A percentile compares a stretch with the other conserved stretches of the same genome.
phyloP scores from a whole-genome alignment of 805 yeast species.

The Candida dajiaensis region DNA sequence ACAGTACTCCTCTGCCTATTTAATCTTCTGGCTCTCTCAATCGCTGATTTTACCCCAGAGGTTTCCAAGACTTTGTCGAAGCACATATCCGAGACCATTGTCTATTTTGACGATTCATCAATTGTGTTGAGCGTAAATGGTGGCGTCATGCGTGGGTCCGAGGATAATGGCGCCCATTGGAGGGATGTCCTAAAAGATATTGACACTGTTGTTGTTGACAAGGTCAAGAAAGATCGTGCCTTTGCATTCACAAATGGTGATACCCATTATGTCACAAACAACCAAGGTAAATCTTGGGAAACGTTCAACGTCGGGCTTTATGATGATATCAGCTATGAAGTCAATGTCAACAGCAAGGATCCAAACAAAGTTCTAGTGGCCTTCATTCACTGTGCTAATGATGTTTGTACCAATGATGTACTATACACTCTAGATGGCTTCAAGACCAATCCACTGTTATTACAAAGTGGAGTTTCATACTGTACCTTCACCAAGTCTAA shows the following conservation, averaged over 20 bases:
- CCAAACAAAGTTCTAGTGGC: conserved; percentile 33
- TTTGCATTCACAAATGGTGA: conserved; percentile 30
- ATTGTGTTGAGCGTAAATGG: conserved; percentile 16
- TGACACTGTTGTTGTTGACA: conserved; percentile 25
- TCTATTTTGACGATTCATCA: conserved; percentile 31
- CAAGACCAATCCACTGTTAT: conserved; percentile 24
- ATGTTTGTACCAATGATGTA: conserved; percentile 28
- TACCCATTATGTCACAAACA: conserved; percentile 33
- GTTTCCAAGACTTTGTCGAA: conserved; percentile 7
- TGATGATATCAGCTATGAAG: conserved; percentile 17
- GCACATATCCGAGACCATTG: conserved; percentile 10
- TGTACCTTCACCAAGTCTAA: conserved; percentile 28
- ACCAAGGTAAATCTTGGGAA: conserved; percentile 38
- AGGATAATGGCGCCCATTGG: conserved; percentile 44
- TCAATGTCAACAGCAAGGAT: conserved; percentile 34
- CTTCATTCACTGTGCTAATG: conserved; percentile 20
- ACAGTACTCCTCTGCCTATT: background rate
- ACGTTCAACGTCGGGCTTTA: conserved; percentile 25
- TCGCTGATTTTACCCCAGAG: conserved; percentile 23
- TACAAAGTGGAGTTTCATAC: conserved; percentile 23
- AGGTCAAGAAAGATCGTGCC: conserved; percentile 33
- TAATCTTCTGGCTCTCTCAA: background rate
- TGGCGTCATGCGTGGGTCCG: conserved; percentile 35
- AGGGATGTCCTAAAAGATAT: conserved; percentile 28
- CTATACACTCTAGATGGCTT: conserved; percentile 44